Conservation (phyloP, 2,329 filamentous ascomycete genomes). For the Hypoxylon sp. region DNA sequence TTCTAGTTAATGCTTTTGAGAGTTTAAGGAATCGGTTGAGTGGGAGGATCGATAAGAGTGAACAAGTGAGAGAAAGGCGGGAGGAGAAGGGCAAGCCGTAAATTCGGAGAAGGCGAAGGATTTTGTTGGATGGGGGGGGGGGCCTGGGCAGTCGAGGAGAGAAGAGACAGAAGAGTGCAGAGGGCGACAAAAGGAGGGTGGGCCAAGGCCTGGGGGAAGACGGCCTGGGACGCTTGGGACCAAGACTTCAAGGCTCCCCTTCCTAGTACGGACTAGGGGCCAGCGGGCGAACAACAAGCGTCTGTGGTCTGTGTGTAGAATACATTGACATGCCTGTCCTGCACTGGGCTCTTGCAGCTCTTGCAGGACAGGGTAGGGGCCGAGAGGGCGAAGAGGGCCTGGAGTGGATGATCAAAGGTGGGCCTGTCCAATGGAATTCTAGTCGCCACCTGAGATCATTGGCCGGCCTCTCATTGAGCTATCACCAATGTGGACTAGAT, state of each 20-base stretch:
- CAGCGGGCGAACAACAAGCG: slow-evolving; percentile 23
- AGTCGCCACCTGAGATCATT: slow-evolving; percentile 41
- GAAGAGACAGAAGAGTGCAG: slow-evolving; percentile 13
- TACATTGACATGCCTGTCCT: not conserved
- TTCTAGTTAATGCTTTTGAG: slow-evolving; percentile 32
- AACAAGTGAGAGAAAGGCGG: slow-evolving; percentile 33
- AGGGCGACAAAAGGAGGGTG: slow-evolving; percentile 37
- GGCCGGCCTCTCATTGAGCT: slow-evolving; percentile 28
- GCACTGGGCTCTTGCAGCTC: slow-evolving; percentile 10
- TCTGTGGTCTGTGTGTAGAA: too few species aligned
- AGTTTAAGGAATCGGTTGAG: slow-evolving; percentile 26
- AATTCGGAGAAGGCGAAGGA: slow-evolving; percentile 45
- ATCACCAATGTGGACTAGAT: slow-evolving; percentile 22
- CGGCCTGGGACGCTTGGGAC: slow-evolving; percentile 31
- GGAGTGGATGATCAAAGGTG: slow-evolving; percentile 4
- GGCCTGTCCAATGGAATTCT: slow-evolving; percentile 34
- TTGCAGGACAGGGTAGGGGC: not conserved
- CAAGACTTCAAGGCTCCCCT: slow-evolving; percentile 24
- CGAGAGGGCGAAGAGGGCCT: slow-evolving; percentile 12
- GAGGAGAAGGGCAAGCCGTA: slow-evolving; percentile 32
- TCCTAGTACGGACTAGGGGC: slow-evolving; percentile 22
- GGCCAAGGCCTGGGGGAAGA: slow-evolving; percentile 13
- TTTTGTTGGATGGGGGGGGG: slow-evolving; percentile 45
- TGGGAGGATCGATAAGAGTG: slow-evolving; percentile 39
- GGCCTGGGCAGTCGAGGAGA: slow-evolving; percentile 13